A percentile compares a stretch with the other conserved stretches of the same genome.
Conservation (phyloP, 2,329 filamentous ascomycete species). For the Claviceps paspali region DNA sequence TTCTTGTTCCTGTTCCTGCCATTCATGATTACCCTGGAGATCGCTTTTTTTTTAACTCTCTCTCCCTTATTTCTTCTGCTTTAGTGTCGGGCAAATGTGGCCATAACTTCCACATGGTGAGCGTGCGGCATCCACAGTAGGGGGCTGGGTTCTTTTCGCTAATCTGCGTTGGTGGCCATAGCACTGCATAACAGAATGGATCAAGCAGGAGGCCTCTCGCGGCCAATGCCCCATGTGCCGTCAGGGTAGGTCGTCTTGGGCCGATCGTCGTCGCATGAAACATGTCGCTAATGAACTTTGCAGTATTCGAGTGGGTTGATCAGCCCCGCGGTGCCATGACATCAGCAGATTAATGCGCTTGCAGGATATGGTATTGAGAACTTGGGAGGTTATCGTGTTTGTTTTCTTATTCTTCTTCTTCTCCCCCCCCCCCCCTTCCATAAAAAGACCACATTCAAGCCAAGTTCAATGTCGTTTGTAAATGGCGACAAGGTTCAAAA, state of each 20-base stretch:
- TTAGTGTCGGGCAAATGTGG: conserved; percentile 90
- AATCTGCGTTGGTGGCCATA: conserved; percentile 18
- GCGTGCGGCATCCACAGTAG: conserved; percentile 9
- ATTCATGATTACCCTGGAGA: no score
- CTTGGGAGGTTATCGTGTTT: not conserved
- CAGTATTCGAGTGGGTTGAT: conserved; percentile 28
- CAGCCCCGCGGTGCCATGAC: conserved; percentile 11
- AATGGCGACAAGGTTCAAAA: not conserved
- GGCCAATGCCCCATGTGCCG: conserved; percentile 97
- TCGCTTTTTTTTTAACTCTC: not conserved
- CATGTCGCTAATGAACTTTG: not conserved
- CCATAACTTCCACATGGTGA: conserved; percentile 94
- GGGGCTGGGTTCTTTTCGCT: not conserved
- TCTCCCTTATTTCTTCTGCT: not conserved
- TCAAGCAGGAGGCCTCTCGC: conserved; percentile 84
- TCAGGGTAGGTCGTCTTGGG: conserved; percentile 46
- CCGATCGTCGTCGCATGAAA: not conserved
- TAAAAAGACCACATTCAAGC: not conserved
- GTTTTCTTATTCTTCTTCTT: not conserved
- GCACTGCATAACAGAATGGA: conserved; percentile 95
- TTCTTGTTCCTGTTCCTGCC: no score
- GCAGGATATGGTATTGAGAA: no score
- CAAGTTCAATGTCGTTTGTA: not conserved
- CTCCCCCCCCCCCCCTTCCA: no score
- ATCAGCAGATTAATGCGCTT: conserved; percentile 12